Conservation (phyloP, 345 rosid species). For the Citrus cavaleriei region DNA sequence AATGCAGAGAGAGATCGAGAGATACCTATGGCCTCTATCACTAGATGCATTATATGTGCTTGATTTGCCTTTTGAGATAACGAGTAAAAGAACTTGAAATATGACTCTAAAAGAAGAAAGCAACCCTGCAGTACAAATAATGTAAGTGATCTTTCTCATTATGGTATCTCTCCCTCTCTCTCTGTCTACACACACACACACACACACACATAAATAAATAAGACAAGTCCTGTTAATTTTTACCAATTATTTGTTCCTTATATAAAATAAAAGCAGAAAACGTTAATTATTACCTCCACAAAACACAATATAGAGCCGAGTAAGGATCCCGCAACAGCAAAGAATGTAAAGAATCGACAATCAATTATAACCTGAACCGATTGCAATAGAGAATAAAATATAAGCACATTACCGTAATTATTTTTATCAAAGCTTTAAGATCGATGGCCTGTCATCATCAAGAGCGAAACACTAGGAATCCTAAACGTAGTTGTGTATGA, state of each 20-base stretch:
- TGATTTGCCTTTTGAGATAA: constrained; percentile 33
- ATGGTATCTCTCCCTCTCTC: background rate
- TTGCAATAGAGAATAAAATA: too few relatives aligned
- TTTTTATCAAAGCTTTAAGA: too few relatives aligned
- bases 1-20: background rate
- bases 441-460: too few relatives aligned
- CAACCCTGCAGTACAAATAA: constrained; percentile 47
- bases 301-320: constrained; percentile 66
- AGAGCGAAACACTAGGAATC: too few relatives aligned
- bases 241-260: too few relatives aligned
- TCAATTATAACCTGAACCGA: constrained; percentile 28
- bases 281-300: constrained; percentile 43
- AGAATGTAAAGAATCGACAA: constrained; percentile 64
- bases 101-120: constrained; percentile 38
- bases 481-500: too few relatives aligned
- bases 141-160: background rate
- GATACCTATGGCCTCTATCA: constrained; percentile 70
- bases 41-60: constrained; percentile 39
- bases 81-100: constrained; percentile 36
- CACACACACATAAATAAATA: too few relatives aligned
- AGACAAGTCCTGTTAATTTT: background rate
- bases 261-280: background rate
- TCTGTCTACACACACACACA: too few relatives aligned
- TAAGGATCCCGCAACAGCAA: constrained; percentile 69
- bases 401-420: too few relatives aligned